phyloP scores from a whole-genome alignment of 257 asterid species.

The Penstemon eatonii region DNA sequence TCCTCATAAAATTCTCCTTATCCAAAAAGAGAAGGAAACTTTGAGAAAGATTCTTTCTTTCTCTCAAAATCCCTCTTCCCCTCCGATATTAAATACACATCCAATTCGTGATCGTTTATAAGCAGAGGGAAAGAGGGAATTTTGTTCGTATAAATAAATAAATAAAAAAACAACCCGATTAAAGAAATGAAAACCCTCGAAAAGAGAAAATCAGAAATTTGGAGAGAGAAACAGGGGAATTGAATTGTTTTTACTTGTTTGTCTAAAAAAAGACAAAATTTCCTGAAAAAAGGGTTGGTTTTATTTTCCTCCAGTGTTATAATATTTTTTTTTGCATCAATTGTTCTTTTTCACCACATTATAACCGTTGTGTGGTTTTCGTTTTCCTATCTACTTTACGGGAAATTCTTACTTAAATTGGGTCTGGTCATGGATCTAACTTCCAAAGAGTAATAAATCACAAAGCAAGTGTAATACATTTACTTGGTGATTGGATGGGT shows the following conservation, averaged over 20 bases:
- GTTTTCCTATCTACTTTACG: constrained; percentile 2
- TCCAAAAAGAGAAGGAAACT: neutral
- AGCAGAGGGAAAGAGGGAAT: constrained; percentile 7
- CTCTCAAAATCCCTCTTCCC: constrained; percentile 32
- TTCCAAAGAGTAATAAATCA: too few relatives aligned
- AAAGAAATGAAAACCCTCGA: neutral
- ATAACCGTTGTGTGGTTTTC: constrained; percentile 12
- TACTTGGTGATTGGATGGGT: too few relatives aligned
- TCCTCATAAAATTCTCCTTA: neutral
- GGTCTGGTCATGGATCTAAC: too few relatives aligned
- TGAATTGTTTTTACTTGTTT: constrained; percentile 13
- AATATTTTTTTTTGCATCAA: constrained; percentile 5
- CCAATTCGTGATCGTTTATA: constrained; percentile 9
- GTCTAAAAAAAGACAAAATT: constrained; percentile 16
- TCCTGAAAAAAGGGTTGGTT: constrained; percentile 15
- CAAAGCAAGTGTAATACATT: too few relatives aligned
- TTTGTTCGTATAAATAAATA: neutral
- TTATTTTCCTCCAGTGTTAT: neutral
- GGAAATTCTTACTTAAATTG: too few relatives aligned
- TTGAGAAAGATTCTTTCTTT: neutral
- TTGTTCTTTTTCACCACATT: neutral
- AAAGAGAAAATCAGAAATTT: neutral
- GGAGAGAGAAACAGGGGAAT: constrained; percentile 17
- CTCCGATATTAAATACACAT: constrained; percentile 21
- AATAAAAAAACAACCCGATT: neutral